phyloP scores from a whole-genome alignment of 2,329 filamentous ascomycete genomes.

The Macrophomina phaseolina region DNA sequence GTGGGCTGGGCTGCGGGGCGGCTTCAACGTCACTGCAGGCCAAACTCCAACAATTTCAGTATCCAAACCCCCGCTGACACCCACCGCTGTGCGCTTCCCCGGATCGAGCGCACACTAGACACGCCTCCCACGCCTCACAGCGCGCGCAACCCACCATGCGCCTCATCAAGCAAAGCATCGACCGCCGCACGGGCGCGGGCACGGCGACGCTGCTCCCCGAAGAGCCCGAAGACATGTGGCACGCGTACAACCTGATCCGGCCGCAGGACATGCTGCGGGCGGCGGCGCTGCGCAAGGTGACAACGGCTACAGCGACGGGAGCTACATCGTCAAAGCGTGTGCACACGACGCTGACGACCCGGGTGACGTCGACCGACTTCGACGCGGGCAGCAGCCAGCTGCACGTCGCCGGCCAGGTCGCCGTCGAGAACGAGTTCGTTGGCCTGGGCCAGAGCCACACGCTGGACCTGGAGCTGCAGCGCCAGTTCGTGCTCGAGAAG shows the following conservation, averaged over 20 bases:
- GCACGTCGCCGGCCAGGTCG: constrained; percentile 70
- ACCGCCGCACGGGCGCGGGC: constrained; percentile 67
- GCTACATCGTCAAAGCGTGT: constrained; percentile 68
- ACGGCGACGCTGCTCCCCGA: constrained; percentile 70
- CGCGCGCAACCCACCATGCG: constrained; percentile 57
- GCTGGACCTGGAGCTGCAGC: constrained; percentile 82
- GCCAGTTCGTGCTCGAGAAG: constrained; percentile 89
- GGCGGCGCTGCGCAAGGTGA: constrained; percentile 69
- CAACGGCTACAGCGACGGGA: constrained; percentile 65
- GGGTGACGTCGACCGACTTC: constrained; percentile 71
- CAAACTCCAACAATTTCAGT: neutral
- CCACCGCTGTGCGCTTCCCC: neutral
- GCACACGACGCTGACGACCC: constrained; percentile 68
- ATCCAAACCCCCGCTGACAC: neutral
- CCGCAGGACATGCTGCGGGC: constrained; percentile 69
- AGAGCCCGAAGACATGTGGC: constrained; percentile 82
- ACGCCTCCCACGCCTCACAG: neutral
- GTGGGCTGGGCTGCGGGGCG: constrained; percentile 19
- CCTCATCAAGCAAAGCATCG: constrained; percentile 70
- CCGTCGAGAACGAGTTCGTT: constrained; percentile 70
- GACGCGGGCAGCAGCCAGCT: constrained; percentile 71
- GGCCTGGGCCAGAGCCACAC: constrained; percentile 73
- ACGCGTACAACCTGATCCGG: constrained; percentile 75
- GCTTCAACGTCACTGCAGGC: constrained; percentile 7
- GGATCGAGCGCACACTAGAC: neutral